Percentiles rank a stretch among this genome's conserved stretches.
phyloP scores from a whole-genome alignment of 1,284 basidiomycete genomes.

The Trichosporon ovoides region DNA sequence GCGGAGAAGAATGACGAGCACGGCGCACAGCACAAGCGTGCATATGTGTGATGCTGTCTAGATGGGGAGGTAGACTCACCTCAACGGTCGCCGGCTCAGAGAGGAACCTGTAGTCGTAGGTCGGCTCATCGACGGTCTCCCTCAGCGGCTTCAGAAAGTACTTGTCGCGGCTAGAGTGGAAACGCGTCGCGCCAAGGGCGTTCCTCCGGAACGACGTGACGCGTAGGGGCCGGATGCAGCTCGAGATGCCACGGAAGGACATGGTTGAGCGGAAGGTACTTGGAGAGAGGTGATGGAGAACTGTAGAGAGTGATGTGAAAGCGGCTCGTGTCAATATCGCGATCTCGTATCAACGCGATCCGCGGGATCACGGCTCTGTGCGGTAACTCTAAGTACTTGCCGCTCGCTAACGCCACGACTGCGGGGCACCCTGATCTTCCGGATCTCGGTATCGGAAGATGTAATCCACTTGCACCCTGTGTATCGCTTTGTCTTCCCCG shows the following conservation, averaged over 20 bases:
- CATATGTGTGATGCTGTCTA: too few species aligned
- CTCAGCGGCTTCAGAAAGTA: conserved; percentile 21
- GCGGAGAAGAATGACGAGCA: too few species aligned
- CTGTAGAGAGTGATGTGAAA: background rate
- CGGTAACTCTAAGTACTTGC: background rate
- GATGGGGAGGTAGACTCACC: too few species aligned
- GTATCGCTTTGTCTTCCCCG: too few species aligned
- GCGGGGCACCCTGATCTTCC: background rate
- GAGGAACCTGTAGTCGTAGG: conserved; percentile 54
- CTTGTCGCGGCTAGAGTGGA: conserved; percentile 16
- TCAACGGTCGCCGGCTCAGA: conserved; percentile 63
- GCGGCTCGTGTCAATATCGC: background rate
- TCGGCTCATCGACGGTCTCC: conserved; percentile 20
- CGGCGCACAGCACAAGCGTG: too few species aligned
- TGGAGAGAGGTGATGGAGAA: background rate
- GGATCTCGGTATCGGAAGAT: background rate
- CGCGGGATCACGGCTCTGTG: background rate
- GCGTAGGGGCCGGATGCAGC: background rate
- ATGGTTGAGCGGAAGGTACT: background rate
- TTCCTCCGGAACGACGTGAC: background rate
- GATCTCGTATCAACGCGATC: background rate
- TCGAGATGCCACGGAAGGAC: background rate
- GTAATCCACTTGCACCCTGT: too few species aligned
- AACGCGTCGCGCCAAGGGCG: conserved; percentile 2
- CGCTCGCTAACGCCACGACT: conserved; percentile 3